Evolutionary conservation across 106 monocot species (phyloP), one percentile per base, ranked within the genome.

Genomic region (Triglochin maritima): DNA sequence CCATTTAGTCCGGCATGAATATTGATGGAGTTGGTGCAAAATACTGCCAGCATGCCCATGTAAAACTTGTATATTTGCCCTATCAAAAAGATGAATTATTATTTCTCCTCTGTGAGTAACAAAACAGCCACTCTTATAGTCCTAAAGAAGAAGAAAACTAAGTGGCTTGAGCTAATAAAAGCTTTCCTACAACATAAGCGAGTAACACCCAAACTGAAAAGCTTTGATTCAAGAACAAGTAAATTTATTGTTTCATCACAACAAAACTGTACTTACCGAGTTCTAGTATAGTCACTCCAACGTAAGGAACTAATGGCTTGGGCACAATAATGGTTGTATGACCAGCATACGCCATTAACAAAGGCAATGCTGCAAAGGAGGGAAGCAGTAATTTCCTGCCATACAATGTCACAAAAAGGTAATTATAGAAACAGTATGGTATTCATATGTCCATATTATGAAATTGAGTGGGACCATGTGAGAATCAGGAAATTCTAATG

Each of bases 291-390:
- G 83, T 46, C 50, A 74, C 68, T 47, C 91, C 91, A 65, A 91
- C 71, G 72, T 86, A 96, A 12, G 65, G 82, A 66, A 82, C 55
- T 49, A 96, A 72, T 49, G 96, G 91, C 78, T 96, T 96, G 16
- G 96, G 96, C 65, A 96, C 86, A 73, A 84, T 80, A 57, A 96
- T 91, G 7, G 83, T 88, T 69, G 91, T 96, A 79, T 88, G 91
- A 17, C 96, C 91, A 78, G 91, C 96, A 88, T 96, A 96, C 62
- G 96, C 91, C 91, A 96, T 88, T 81, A 96, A 80, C 63, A 96
- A 71, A 5, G 91, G 96, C 72, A 96, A 88, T 72, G 90, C 85
- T n/a, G 96, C 96, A 84, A 91, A 84, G 60, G 91, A 80, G 17
- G 96, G 96, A 63, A 96, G 60, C 41, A 88, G 62, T 68, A 96